Conservation (phyloP, 805 yeast genomes). For the Suhomyces prunicola region DNA sequence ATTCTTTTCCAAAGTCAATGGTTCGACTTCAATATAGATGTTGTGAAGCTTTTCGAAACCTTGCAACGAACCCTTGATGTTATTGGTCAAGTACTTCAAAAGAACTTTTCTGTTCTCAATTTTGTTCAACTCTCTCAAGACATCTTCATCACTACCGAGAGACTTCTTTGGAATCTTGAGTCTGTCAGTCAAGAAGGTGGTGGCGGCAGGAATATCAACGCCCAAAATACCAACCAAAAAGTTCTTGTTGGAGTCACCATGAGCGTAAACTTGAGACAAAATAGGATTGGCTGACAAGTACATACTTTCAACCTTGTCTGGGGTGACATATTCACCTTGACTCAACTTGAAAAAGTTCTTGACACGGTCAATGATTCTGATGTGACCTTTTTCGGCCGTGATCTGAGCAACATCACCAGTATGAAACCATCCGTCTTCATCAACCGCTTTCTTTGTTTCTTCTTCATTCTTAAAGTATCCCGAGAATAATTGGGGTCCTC, state of each 20-base stretch:
- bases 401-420: slow-evolving; percentile 24
- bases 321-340: slow-evolving; percentile 31
- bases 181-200: slow-evolving; percentile 13
- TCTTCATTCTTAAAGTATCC: slow-evolving; percentile 25
- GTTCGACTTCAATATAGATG: slow-evolving; percentile 24
- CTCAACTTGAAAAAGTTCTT: slow-evolving; percentile 33
- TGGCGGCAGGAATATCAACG: slow-evolving; percentile 16
- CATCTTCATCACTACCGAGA: slow-evolving; percentile 6
- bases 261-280: slow-evolving; percentile 18
- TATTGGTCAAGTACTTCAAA: slow-evolving; percentile 14
- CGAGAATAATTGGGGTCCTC: slow-evolving; percentile 24
- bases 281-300: slow-evolving; percentile 20
- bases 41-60: slow-evolving; percentile 27
- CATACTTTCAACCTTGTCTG: slow-evolving; percentile 27
- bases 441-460: slow-evolving; percentile 20
- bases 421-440: slow-evolving; percentile 24
- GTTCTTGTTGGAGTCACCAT: slow-evolving; percentile 23
- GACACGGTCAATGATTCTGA: slow-evolving; percentile 28
- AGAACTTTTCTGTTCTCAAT: slow-evolving; percentile 17
- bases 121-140: slow-evolving; percentile 10
- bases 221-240: slow-evolving; percentile 24
- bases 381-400: slow-evolving; percentile 14
- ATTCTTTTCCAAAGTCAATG: slow-evolving; percentile 23
- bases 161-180: slow-evolving; percentile 8
- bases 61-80: slow-evolving; percentile 12